phyloP scores from a whole-genome alignment of 192 early-diverging fungal genomes.

The Podila minutissima region DNA sequence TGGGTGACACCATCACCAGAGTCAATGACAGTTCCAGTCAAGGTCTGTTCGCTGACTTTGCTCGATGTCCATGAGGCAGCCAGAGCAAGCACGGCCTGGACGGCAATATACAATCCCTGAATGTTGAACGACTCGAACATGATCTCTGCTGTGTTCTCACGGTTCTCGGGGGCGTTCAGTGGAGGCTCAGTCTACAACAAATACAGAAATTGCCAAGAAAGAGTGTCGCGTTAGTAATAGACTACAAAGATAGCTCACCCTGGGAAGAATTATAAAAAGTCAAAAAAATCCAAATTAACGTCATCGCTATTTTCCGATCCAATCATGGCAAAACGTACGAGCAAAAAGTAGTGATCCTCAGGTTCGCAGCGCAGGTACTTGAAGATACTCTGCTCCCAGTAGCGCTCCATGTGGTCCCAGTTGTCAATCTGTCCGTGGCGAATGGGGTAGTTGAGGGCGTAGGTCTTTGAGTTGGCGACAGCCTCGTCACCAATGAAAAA shows the following conservation, averaged over 20 bases:
- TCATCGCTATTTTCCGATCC: no score
- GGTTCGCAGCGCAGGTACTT: conserved; percentile 98
- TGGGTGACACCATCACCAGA: conserved; percentile 99
- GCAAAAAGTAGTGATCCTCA: conserved; percentile 96
- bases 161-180: conserved; percentile 97
- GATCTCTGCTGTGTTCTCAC: conserved; percentile 98
- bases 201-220: not conserved
- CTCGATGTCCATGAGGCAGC: conserved; percentile 95
- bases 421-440: conserved; percentile 98
- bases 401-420: conserved; percentile 99
- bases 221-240: not conserved
- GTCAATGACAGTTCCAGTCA: conserved; percentile 99
- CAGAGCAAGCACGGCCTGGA: conserved; percentile 98
- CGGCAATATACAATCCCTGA: conserved; percentile 97
- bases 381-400: conserved; percentile 98
- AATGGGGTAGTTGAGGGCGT: conserved; percentile 91
- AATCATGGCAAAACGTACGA: conserved; percentile 62
- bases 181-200: conserved; percentile 92
- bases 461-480: conserved; percentile 87
- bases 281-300: no score
- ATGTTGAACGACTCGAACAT: conserved; percentile 99
- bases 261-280: no score
- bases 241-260: no score
- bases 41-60: conserved; percentile 83
- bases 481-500: conserved; percentile 99